Percentiles rank a stretch among this genome's conserved stretches.
Evolutionary conservation across 129 eudicot species (phyloP).

Genomic region (Saposhnikovia divaricata): DNA sequence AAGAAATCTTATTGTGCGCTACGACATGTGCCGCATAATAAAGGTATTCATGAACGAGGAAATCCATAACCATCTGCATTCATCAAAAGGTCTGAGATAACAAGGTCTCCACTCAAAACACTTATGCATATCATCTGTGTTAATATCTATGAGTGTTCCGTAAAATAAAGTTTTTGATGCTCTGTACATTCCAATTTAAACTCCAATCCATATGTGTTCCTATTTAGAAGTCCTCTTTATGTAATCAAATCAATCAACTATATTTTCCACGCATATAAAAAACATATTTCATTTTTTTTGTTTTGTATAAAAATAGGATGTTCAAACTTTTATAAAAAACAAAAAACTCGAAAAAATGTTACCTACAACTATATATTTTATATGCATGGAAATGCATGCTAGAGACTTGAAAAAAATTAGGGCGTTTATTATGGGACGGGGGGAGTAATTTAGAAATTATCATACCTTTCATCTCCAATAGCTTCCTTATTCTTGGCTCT

Average conservation of each 20-base stretch:
- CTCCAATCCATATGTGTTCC: neutral
- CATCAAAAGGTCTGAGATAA: neutral
- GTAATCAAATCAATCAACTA: neutral
- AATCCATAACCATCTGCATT: neutral
- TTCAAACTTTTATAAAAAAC: no score
- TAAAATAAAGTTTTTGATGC: neutral
- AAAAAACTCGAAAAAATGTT: no score
- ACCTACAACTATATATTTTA: no score
- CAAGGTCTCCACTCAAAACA: neutral
- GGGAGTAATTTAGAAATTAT: no score
- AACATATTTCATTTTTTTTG: no score
- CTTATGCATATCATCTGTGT: neutral
- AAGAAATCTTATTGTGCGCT: conserved; percentile 13
- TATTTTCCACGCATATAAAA: neutral
- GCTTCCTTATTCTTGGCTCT: no score
- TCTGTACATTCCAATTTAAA: neutral
- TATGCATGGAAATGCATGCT: no score
- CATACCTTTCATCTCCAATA: no score
- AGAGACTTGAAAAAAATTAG: no score
- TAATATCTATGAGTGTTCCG: neutral
- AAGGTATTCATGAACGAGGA: neutral
- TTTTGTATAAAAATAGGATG: no score
- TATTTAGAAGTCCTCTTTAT: neutral
- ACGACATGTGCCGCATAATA: neutral
- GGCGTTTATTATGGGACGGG: no score